These are phyloP conservation scores for Elongisporangium undulatum DNA, from an alignment of 352 stramenopile species.

Conservation along the genomic window DNA sequence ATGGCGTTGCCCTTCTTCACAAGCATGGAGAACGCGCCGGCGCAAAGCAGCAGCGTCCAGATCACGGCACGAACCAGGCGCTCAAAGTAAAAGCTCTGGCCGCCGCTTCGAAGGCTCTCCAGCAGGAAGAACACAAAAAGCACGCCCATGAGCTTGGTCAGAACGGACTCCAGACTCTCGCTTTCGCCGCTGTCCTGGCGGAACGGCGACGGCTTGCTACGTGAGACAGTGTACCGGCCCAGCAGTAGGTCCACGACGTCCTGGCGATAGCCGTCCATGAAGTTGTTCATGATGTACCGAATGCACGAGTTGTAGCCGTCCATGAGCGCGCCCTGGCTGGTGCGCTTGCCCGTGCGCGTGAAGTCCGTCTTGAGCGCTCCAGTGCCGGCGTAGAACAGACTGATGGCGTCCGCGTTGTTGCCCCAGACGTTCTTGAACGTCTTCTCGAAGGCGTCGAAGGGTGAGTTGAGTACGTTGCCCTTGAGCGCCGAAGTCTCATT, in stretches of 20 bases:
- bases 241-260: conserved; percentile 93
- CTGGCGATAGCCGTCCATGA: conserved; percentile 92
- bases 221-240: conserved; percentile 43
- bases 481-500: conserved; percentile 61
- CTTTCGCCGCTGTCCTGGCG: conserved; percentile 9
- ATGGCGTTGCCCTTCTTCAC: conserved; percentile 76
- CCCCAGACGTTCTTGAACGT: conserved; percentile 91
- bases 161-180: conserved; percentile 54
- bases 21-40: conserved; percentile 43
- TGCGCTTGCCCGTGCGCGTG: conserved; percentile 93
- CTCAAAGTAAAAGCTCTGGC: conserved; percentile 45
- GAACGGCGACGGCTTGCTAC: conserved; percentile 54
- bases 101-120: conserved; percentile 39
- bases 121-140: conserved; percentile 56
- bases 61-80: conserved; percentile 48
- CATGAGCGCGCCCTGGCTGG: conserved; percentile 88
- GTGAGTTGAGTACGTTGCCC: conserved; percentile 64
- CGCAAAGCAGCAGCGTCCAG: conserved; percentile 44
- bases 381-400: conserved; percentile 92
- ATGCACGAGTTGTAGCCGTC: conserved; percentile 94
- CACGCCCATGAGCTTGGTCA: conserved; percentile 46
- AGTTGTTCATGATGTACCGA: conserved; percentile 96
- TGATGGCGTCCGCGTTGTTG: conserved; percentile 96
- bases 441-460: conserved; percentile 62
- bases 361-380: conserved; percentile 95